Base-by-base conservation (phyloP, 192 early-diverging fungal species). In the Coemansia sp. region DNA sequence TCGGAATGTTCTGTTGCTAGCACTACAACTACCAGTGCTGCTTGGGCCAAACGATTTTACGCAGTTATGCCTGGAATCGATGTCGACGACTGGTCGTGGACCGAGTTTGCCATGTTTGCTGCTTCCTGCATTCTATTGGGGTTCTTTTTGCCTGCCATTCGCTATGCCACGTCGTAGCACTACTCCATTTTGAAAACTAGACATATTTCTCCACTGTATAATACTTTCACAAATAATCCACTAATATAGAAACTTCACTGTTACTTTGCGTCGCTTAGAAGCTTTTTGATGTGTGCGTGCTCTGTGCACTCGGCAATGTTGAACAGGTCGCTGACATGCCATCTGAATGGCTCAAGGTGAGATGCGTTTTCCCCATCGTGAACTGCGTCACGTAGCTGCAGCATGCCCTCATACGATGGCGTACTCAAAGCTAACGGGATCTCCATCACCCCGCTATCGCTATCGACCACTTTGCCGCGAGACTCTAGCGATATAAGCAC, bases 31-130 rank as follows among this genome's bases (percentile, higher is more conserved):
- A 12, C 61, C 20, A 62, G 61, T 5, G 61, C 61, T 15, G 61
- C 61, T 13, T 62, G 34, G 73, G 76, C 70, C 11, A 78, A 75
- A 64, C 76, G 73, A 16, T 62, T 83, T 31, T 83, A 78, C 36
- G 64, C 49, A 3, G 29, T 83, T 40, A 39, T 83, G 62, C 81
- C 81, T 11, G 81, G 70, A 15, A 72, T 83, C 24, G 76, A 83
- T 41, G 36, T 83, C n/a, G 67, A 67, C 27, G 81, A 83, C 46
- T 78, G 76, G 73, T 83, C 81, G 55, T 83, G 81, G 81, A n/a
- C 66, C 9, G 81, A 83, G 49, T 73, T 83, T 75, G 81, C 73
- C 13, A 27, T 75, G 73, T 83, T 83, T 78, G 76, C 63, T 16
- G 57, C 73, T 15, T 44, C 69, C 4, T 83, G 81, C 58, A 71